Percentiles rank a stretch among this genome's conserved stretches.
phyloP scores from a whole-genome alignment of 495 filamentous ascomycete genomes.

The Rhypophila decipiens region DNA sequence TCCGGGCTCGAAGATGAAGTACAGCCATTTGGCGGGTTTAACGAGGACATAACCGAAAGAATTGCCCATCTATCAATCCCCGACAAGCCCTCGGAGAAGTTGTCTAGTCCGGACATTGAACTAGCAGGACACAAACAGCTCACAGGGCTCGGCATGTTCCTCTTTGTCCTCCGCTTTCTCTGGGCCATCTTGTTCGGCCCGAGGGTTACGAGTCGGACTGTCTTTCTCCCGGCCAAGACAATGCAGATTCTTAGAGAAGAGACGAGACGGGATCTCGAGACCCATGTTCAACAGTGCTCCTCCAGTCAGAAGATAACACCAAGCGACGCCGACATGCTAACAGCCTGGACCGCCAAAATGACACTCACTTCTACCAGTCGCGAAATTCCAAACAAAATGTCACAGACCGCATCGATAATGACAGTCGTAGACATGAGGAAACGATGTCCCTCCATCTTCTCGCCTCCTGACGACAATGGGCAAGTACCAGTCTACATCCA shows the following conservation, averaged over 20 bases:
- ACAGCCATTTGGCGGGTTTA: slow-evolving; percentile 24
- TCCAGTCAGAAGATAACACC: no score
- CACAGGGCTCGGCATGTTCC: slow-evolving; percentile 14
- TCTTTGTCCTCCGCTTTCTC: slow-evolving; percentile 23
- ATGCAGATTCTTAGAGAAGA: slow-evolving; percentile 2
- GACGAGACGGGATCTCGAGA: slow-evolving; percentile 9
- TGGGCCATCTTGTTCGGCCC: slow-evolving; percentile 20
- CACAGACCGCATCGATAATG: no score
- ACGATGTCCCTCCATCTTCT: no score
- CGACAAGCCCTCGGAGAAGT: no score
- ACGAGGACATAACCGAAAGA: slow-evolving; percentile 24
- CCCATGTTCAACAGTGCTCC: slow-evolving; percentile 1
- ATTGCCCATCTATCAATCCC: no score
- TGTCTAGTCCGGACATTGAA: background rate
- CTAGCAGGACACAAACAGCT: slow-evolving; percentile 11
- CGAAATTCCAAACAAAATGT: no score
- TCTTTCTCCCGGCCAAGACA: slow-evolving; percentile 8
- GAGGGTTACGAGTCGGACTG: slow-evolving; percentile 1
- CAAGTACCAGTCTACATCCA: no score
- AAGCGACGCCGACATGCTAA: slow-evolving; percentile 36
- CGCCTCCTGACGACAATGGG: no score
- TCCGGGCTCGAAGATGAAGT: slow-evolving; percentile 33
- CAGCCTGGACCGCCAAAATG: slow-evolving; percentile 27
- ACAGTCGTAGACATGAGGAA: no score
- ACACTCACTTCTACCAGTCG: no score